These are phyloP conservation scores for Zychaea mexicana DNA, from an alignment of 371 early-diverging fungal genomes.

Conservation along the genomic window DNA sequence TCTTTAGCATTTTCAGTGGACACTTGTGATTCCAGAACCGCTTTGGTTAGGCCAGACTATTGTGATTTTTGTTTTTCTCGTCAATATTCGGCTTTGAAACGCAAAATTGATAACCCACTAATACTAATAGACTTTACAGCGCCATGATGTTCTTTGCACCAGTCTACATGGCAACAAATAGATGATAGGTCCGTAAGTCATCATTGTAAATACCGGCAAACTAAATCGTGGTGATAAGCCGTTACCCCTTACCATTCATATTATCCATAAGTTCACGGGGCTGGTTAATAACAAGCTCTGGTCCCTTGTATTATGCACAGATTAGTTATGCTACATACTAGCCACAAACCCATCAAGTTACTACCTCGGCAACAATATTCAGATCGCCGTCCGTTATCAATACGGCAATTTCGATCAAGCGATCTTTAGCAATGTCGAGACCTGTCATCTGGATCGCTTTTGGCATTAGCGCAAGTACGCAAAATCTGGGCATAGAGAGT, in stretches of 20 bases:
- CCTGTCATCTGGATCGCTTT: conserved; percentile 72
- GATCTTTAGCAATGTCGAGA: conserved; percentile 63
- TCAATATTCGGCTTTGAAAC: neutral
- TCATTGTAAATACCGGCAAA: too few relatives aligned
- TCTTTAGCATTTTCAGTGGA: conserved; percentile 74
- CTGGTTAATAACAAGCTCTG: conserved; percentile 83
- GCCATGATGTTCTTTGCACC: conserved; percentile 91
- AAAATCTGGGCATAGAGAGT: neutral
- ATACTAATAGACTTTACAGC: conserved; percentile 37
- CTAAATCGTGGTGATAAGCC: neutral
- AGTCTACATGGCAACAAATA: conserved; percentile 47
- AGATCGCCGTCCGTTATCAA: conserved; percentile 86
- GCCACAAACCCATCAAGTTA: neutral
- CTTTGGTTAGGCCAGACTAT: conserved; percentile 84
- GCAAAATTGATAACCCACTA: neutral
- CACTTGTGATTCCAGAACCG: conserved; percentile 73
- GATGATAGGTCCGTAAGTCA: neutral
- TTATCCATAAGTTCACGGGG: conserved; percentile 75
- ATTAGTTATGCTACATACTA: neutral
- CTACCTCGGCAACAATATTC: conserved; percentile 78
- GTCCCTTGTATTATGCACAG: conserved; percentile 46
- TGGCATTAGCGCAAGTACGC: neutral
- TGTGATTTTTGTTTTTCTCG: neutral
- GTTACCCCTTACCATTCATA: conserved; percentile 66
- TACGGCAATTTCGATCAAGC: conserved; percentile 88